phyloP scores from a whole-genome alignment of 2,329 filamentous ascomycete species.

The Trichophyton simii region DNA sequence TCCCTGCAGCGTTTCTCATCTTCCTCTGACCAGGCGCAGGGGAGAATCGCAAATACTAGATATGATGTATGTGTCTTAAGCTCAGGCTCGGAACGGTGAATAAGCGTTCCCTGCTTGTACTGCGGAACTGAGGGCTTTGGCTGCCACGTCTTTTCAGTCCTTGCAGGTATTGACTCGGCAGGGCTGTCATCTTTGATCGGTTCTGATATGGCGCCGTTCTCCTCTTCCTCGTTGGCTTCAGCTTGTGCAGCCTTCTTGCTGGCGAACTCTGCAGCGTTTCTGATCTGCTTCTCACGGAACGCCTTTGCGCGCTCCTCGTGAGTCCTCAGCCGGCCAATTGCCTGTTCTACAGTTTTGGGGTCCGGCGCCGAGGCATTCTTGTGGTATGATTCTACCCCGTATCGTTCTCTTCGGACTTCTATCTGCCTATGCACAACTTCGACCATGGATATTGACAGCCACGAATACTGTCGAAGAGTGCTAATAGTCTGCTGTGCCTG shows the following conservation, averaged over 20 bases:
- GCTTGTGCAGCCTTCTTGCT: not conserved
- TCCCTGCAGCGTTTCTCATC: constrained; percentile 59
- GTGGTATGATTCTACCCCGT: constrained; percentile 59
- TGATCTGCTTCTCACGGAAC: constrained; percentile 40
- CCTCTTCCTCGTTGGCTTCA: not conserved
- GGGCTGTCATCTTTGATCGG: not conserved
- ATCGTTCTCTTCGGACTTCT: constrained; percentile 68
- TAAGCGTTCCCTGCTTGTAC: constrained; percentile 64
- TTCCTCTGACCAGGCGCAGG: constrained; percentile 70
- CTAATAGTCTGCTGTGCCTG: constrained; percentile 82
- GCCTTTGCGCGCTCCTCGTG: constrained; percentile 58
- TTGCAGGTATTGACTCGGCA: not conserved
- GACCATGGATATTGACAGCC: constrained; percentile 88
- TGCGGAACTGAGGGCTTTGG: constrained; percentile 30
- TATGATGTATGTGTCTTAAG: constrained; percentile 97
- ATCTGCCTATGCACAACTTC: constrained; percentile 71
- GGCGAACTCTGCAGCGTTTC: not conserved
- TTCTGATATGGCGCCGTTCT: not conserved
- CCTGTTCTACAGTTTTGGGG: constrained; percentile 61
- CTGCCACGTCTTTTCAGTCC: not conserved
- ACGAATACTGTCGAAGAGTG: constrained; percentile 65
- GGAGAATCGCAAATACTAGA: constrained; percentile 79
- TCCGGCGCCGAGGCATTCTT: constrained; percentile 49
- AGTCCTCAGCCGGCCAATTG: constrained; percentile 57
- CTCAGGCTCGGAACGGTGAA: constrained; percentile 73